Percentiles rank a stretch among this genome's conserved stretches.
These are phyloP conservation scores for Angophora floribunda DNA, from an alignment of 345 rosid genomes.

Conservation along the genomic window DNA sequence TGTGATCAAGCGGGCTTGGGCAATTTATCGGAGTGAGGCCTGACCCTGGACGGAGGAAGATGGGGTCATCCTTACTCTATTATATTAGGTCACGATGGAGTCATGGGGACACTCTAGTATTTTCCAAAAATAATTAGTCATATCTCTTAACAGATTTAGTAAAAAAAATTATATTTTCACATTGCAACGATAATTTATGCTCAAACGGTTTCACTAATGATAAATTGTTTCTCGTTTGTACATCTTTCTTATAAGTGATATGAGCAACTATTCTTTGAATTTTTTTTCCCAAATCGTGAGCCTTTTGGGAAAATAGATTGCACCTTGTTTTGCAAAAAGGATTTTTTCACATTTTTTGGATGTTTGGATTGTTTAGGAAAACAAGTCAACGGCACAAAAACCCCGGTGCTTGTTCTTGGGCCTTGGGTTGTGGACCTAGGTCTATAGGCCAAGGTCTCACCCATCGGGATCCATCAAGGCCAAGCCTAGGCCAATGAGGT, in stretches of 20 bases:
- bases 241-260: too few species aligned
- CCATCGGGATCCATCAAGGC: accelerated
- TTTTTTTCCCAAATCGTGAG: accelerated
- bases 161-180: too few species aligned
- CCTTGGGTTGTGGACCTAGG: background rate
- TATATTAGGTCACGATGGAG: too few species aligned
- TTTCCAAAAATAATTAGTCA: too few species aligned
- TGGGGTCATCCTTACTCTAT: background rate
- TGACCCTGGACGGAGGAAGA: background rate
- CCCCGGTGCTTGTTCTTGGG: accelerated
- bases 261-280: accelerated
- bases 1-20: background rate
- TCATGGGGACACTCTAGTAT: accelerated
- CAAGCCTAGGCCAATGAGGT: background rate
- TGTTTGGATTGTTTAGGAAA: too few species aligned
- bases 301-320: accelerated
- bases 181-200: background rate
- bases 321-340: too few species aligned
- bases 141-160: background rate
- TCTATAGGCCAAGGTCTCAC: background rate
- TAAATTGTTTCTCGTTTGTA: accelerated
- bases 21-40: too few species aligned
- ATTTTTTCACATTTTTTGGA: accelerated
- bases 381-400: accelerated
- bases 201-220: accelerated